Percentiles rank a stretch among this genome's conserved stretches.
Conservation (phyloP, 1,139 yeast genomes). For the Geotrichum carabidarum region DNA sequence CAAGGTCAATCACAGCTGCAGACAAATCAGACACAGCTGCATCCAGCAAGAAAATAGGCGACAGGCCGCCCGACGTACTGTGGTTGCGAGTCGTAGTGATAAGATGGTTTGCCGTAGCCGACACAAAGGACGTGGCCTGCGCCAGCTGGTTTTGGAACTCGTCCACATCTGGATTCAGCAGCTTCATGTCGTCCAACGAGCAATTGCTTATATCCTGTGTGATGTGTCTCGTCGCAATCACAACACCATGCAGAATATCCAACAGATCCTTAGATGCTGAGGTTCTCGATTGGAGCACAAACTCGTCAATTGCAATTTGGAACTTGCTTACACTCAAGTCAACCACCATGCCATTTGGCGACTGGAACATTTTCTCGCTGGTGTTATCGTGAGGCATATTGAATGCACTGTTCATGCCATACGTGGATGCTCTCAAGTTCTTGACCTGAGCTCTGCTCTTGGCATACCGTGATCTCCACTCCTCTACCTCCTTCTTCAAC, state of each 20-base stretch:
- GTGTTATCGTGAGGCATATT: conserved; percentile 8
- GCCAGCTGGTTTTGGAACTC: conserved; percentile 30
- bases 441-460: conserved; percentile 34
- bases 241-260: conserved; percentile 35
- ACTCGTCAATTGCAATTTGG: conserved; percentile 37
- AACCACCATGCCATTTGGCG: conserved; percentile 27
- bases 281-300: conserved; percentile 30
- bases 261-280: conserved; percentile 25
- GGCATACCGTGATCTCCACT: conserved; percentile 38
- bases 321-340: conserved; percentile 31
- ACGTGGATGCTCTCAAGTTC: conserved; percentile 30
- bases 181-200: conserved; percentile 23
- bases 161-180: conserved; percentile 9
- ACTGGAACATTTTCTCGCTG: conserved; percentile 9
- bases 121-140: conserved; percentile 41
- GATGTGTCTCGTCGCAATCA: conserved; percentile 37
- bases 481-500: conserved; percentile 36
- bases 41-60: conserved; percentile 71
- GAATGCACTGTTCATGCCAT: conserved; percentile 20
- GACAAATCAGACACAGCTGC: conserved; percentile 74
- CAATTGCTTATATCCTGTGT: conserved; percentile 40
- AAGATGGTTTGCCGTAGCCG: conserved; percentile 72
- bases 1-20: conserved; percentile 66
- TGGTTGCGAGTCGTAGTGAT: conserved; percentile 77
- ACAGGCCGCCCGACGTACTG: conserved; percentile 55